Evolutionary conservation across 352 stramenopile genomes (phyloP).

Genomic region (Pythium graminicola): DNA sequence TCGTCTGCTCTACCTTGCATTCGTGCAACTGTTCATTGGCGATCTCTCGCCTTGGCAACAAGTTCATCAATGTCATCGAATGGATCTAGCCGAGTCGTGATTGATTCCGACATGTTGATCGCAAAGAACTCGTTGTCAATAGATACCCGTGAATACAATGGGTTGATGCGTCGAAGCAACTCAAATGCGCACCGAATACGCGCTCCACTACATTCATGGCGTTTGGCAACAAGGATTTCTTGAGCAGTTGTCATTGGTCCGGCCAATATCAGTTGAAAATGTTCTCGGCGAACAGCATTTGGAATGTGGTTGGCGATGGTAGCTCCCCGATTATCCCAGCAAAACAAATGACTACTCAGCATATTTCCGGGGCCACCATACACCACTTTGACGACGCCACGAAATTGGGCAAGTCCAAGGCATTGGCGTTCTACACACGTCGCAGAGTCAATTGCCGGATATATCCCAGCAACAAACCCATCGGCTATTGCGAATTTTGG

Average conservation of each 20-base stretch:
- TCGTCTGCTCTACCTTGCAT: neutral
- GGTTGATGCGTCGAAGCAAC: slow-evolving; percentile 15
- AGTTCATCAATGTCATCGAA: neutral
- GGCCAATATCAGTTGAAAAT: slow-evolving; percentile 24
- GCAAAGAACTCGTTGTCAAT: neutral
- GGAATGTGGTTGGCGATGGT: slow-evolving; percentile 17
- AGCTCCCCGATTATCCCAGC: slow-evolving; percentile 24
- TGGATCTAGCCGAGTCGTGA: slow-evolving; percentile 1
- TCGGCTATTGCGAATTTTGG: slow-evolving; percentile 25
- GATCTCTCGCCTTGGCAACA: neutral
- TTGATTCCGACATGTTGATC: neutral
- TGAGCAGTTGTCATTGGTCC: slow-evolving; percentile 23
- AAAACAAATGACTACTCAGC: slow-evolving; percentile 25
- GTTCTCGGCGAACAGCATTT: neutral
- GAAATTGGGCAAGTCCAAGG: slow-evolving; percentile 18
- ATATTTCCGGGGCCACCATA: slow-evolving; percentile 24
- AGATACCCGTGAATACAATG: slow-evolving; percentile 10
- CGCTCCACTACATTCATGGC: slow-evolving; percentile 18
- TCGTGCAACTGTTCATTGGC: slow-evolving; percentile 3
- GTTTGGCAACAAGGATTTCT: slow-evolving; percentile 15
- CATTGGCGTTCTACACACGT: slow-evolving; percentile 19
- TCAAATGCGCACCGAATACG: slow-evolving; percentile 1
- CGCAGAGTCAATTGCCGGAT: slow-evolving; percentile 8
- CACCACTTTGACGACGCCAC: slow-evolving; percentile 22
- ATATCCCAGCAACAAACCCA: slow-evolving; percentile 20